Base-by-base conservation (phyloP, 2,329 filamentous ascomycete genomes). In the Calonectria pseudoturangicola region DNA sequence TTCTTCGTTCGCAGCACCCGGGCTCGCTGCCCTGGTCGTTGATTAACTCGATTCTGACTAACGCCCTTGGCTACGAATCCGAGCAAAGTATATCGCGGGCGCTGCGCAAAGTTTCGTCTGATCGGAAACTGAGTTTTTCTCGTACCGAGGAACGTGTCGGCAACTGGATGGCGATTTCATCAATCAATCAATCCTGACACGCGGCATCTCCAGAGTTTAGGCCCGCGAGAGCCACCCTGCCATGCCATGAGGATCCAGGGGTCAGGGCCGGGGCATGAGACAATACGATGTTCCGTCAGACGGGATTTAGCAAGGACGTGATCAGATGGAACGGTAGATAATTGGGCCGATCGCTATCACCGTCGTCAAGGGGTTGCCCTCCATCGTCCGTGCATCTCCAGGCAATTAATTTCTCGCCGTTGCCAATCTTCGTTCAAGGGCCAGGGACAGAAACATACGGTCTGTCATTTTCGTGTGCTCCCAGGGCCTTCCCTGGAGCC, bases 301-400 rank as follows among this genome's bases (percentile, higher is more conserved):
- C 50, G 65, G n/a, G 66, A 41, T 47, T 63, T 16, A 50, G 33
- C 30, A 58, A 51, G 62, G 62, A 66, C 62, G 56, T 50, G 68
- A 71, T 71, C 63, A 66, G 63, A 66, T 71, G 54, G 63, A 30
- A 51, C 36, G 63, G 63, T 39, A 66, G 62, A 66, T 67, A 62
- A 71, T 63, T 71, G 63, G 68, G 63, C 51, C 63, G 63, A 71
- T 71, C 62, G 30, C 68, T 71, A 66, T 71, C 68, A 71, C 64
- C 68, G 54, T 13, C 6, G 51, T 18, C 68, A 62, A 66, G 63
- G 68, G 67, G 50, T 28, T 21, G 33, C 27, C 63, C 41, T 45
- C 54, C 36, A 66, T 60, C 27, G 60, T 66, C 63, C 45, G 63
- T 62, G 63, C 36, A 47, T 47, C 51, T 60, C 45, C 50, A 21